Conservation (phyloP, 805 yeast species). For the Saturnispora serradocipensis region DNA sequence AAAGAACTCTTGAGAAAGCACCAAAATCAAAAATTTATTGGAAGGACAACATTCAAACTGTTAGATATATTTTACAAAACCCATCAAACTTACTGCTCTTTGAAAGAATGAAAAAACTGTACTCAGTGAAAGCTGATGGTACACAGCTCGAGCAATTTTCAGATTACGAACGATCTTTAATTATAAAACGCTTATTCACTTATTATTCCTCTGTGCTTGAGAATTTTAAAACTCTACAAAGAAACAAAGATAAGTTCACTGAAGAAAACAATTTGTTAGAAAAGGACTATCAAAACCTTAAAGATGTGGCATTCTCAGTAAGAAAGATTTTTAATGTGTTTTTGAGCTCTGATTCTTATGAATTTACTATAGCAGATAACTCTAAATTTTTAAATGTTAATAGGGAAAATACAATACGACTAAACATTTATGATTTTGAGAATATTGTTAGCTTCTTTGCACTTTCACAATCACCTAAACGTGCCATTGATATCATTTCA, state of each 20-base stretch:
- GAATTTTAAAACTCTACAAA: background rate
- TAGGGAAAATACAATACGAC: conserved; percentile 1
- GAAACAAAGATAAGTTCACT: background rate
- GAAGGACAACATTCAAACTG: background rate
- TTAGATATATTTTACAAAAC: background rate
- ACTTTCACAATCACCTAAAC: conserved; percentile 11
- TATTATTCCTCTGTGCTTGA: background rate
- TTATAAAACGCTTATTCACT: conserved; percentile 6
- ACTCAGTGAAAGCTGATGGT: background rate
- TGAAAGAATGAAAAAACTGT: background rate
- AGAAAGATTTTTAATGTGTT: background rate
- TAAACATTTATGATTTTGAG: conserved; percentile 20
- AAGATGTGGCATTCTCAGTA: background rate
- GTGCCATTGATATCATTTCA: conserved; percentile 17
- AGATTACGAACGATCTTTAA: conserved; percentile 7
- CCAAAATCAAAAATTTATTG: background rate
- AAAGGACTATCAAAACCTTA: background rate
- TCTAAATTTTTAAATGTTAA: background rate
- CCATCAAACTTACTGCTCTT: background rate
- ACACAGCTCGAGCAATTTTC: background rate
- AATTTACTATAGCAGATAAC: background rate
- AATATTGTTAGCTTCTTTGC: conserved; percentile 17
- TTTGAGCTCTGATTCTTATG: background rate
- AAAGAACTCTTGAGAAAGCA: background rate
- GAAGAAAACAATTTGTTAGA: background rate